These are phyloP conservation scores for Colletotrichum brevisporum DNA, from an alignment of 2,329 filamentous ascomycete species.

Conservation along the genomic window DNA sequence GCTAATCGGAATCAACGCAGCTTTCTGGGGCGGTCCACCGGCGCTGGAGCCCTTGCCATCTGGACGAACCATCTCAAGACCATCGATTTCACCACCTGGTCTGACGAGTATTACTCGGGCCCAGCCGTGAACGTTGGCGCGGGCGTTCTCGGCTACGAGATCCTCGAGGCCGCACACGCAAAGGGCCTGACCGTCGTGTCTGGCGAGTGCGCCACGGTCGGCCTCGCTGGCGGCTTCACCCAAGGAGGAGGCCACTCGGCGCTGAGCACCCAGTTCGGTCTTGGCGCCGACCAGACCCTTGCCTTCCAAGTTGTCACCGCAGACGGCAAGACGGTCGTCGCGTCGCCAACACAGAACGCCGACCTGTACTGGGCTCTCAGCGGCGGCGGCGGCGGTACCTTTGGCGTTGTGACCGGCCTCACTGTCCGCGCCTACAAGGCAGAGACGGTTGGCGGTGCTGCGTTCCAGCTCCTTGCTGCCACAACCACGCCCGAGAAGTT, in stretches of 20 bases:
- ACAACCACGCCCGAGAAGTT: constrained; percentile 54
- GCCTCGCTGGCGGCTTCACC: constrained; percentile 61
- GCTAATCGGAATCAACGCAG: constrained; percentile 9
- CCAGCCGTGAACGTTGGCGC: constrained; percentile 67
- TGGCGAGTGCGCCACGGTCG: constrained; percentile 42
- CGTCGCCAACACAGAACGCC: constrained; percentile 56
- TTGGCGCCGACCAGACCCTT: constrained; percentile 64
- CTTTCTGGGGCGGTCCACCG: constrained; percentile 53
- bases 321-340: constrained; percentile 56
- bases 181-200: constrained; percentile 36
- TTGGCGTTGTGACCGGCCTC: constrained; percentile 65
- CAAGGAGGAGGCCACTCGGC: constrained; percentile 63
- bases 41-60: constrained; percentile 54
- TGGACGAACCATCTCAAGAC: constrained; percentile 58
- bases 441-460: constrained; percentile 58
- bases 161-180: constrained; percentile 54
- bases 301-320: constrained; percentile 62
- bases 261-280: constrained; percentile 57
- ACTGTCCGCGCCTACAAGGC: constrained; percentile 64
- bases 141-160: constrained; percentile 65
- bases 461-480: constrained; percentile 54
- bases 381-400: constrained; percentile 67
- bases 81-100: constrained; percentile 57
- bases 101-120: constrained; percentile 60
- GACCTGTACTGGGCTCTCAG: constrained; percentile 70